These are phyloP conservation scores for Andrographis paniculata DNA, from an alignment of 305 asterid genomes.

Conservation along the genomic window DNA sequence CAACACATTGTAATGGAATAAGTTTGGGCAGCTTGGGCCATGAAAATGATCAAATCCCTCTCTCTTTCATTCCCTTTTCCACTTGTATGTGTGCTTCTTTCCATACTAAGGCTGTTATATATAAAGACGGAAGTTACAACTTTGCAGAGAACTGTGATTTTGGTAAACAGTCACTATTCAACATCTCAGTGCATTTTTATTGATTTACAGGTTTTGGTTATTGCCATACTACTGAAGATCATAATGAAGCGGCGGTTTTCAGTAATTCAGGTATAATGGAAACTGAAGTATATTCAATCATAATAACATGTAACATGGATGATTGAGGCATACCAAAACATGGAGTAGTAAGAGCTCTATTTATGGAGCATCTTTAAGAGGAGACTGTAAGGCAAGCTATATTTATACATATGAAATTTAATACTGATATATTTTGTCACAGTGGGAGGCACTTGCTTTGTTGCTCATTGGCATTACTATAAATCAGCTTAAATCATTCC, in stretches of 20 bases:
- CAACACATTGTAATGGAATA: background rate
- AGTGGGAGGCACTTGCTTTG: constrained; percentile 99
- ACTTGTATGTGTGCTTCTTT: too few relatives aligned
- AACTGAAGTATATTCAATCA: background rate
- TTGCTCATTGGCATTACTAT: constrained; percentile 93
- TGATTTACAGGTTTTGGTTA: constrained; percentile 80
- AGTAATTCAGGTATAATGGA: constrained; percentile 64
- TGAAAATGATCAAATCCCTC: too few relatives aligned
- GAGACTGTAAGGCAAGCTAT: constrained; percentile 15
- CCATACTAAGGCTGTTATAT: too few relatives aligned
- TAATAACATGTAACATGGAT: constrained; percentile 1
- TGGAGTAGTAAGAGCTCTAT: background rate
- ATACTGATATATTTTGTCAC: constrained; percentile 22
- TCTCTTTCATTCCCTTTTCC: too few relatives aligned
- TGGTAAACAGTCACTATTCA: background rate
- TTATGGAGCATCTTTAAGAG: constrained; percentile 11
- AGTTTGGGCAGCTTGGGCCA: background rate
- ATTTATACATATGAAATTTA: constrained; percentile 4
- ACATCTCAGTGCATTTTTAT: constrained; percentile 1
- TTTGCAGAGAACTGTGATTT: too few relatives aligned
- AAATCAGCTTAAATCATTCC: constrained; percentile 83
- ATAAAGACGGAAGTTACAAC: too few relatives aligned
- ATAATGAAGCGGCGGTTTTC: constrained; percentile 93
- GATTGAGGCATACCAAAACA: constrained; percentile 4
- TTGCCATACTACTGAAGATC: constrained; percentile 80